Evolutionary conservation across 768 basidiomycete species (phyloP), one percentile per base, ranked within the genome.

Genomic region (Saitozyma podzolica): DNA sequence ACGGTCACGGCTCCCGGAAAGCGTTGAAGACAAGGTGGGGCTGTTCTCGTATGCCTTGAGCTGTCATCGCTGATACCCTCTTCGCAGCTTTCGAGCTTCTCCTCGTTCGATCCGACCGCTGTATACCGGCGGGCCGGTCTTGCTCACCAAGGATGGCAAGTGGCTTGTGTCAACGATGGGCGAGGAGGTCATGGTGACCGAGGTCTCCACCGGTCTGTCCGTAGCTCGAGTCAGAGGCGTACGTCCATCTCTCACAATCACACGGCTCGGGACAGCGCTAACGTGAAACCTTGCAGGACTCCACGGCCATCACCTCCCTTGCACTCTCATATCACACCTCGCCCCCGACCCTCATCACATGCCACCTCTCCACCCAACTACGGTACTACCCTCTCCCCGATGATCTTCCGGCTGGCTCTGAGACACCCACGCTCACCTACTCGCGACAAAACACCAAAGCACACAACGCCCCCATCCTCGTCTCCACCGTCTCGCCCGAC

Each of bases 391-490:
- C 90, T 48, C 81, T 97, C 14, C 91, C 92, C 3, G 65, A 58
- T 3, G 65, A 62, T 9, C 59, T 60, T 6, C 70, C 78, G 10
- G 11, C 60, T 7, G 75, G 82, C 7, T 72, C 79, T 10, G 74
- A 80, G 40, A 62, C 77, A 1, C 71, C 75, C 1, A 68, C 82
- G 20, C 80, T 93, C 2, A 84, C 85, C 41, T 90, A 92, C 9
- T 81, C 84, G 16, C 90, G 93, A 54, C 84, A 88, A 54, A 83
- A 94, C 51, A 83, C 91, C 5, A 88, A 86, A 65, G 91, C 94
- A 5, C 96, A 99, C 71, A 90, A 93, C 56, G 89, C 93, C 4
- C 95, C 96, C 11, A 89, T 98, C 51, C 92, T 97, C 73, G 89
- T 94, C 58, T 91, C 90, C 74, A 86, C 84, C 66, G 80, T 86